These are phyloP conservation scores for Taphrina deformans DNA, from an alignment of 1,139 yeast genomes.

Conservation along the genomic window DNA sequence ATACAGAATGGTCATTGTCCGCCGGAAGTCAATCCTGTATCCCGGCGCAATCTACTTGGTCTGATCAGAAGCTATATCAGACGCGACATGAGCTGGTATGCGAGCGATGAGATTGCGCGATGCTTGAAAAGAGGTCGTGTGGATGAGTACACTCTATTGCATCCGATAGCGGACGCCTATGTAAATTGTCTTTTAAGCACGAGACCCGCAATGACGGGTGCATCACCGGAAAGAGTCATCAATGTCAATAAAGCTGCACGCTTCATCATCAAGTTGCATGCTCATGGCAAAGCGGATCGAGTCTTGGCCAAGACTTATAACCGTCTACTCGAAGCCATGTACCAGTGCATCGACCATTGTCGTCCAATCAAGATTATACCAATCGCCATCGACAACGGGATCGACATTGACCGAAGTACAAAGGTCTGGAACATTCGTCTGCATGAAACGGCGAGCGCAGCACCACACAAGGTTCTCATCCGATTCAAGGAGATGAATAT, in stretches of 20 bases:
- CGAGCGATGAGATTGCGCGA: slow-evolving; percentile 13
- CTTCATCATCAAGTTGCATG: slow-evolving; percentile 7
- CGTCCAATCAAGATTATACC: slow-evolving; percentile 1
- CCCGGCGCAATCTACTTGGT: not conserved
- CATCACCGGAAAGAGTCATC: not conserved
- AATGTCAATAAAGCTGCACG: not conserved
- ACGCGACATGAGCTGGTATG: slow-evolving; percentile 7
- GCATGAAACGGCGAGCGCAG: slow-evolving; percentile 4
- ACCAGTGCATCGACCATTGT: not conserved
- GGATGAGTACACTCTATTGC: slow-evolving; percentile 4
- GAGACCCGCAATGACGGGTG: not conserved
- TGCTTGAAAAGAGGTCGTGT: slow-evolving; percentile 8
- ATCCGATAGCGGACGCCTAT: slow-evolving; percentile 22
- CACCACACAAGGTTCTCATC: not conserved
- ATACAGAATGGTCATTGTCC: slow-evolving; percentile 14
- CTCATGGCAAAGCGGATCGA: not conserved
- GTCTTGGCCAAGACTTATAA: slow-evolving; percentile 7
- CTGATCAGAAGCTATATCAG: slow-evolving; percentile 1
- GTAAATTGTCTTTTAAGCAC: slow-evolving; percentile 7
- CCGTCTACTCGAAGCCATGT: not conserved
- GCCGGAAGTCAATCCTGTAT: not conserved
- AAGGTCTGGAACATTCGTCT: slow-evolving; percentile 24
- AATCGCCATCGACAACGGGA: not conserved
- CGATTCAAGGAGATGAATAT: slow-evolving; percentile 2
- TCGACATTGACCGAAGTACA: not conserved